A percentile compares a stretch with the other conserved stretches of the same genome.
phyloP scores from a whole-genome alignment of 345 rosid species.

The Eutrema heterophyllum region DNA sequence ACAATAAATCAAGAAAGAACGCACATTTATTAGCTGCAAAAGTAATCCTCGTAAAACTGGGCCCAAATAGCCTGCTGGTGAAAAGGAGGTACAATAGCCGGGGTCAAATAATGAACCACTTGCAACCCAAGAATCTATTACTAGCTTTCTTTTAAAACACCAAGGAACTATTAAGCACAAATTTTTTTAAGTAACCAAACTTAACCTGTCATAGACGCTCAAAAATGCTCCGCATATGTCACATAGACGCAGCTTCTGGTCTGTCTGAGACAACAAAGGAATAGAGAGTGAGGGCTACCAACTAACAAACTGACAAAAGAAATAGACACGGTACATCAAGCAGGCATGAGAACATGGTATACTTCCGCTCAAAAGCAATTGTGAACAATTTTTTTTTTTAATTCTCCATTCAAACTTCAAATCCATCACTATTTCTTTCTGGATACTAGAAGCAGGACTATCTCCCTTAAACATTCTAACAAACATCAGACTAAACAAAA shows the following conservation, averaged over 20 bases:
- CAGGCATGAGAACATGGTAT: neutral
- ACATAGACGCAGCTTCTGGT: constrained; percentile 99
- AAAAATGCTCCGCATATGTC: constrained; percentile 99
- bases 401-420: neutral
- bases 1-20: constrained; percentile 72
- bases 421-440: neutral
- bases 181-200: constrained; percentile 7
- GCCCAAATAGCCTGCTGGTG: constrained; percentile 99
- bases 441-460: neutral
- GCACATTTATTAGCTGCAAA: constrained; percentile 99
- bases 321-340: neutral
- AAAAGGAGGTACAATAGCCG: constrained; percentile 88
- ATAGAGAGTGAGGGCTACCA: constrained; percentile 1
- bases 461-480: neutral
- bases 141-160: constrained; percentile 39
- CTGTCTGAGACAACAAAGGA: constrained; percentile 63
- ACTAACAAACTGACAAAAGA: neutral
- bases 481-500: neutral
- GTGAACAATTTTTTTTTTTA: too few species aligned
- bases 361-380: neutral
- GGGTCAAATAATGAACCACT: constrained; percentile 90
- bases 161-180: constrained; percentile 26
- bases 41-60: constrained; percentile 99
- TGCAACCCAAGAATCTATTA: constrained; percentile 64
- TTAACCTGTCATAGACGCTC: constrained; percentile 97